A percentile compares a stretch with the other conserved stretches of the same genome.
These are phyloP conservation scores for Acanthamoeba rhysodes DNA, from an alignment of 208 protist species.

Conservation along the genomic window DNA sequence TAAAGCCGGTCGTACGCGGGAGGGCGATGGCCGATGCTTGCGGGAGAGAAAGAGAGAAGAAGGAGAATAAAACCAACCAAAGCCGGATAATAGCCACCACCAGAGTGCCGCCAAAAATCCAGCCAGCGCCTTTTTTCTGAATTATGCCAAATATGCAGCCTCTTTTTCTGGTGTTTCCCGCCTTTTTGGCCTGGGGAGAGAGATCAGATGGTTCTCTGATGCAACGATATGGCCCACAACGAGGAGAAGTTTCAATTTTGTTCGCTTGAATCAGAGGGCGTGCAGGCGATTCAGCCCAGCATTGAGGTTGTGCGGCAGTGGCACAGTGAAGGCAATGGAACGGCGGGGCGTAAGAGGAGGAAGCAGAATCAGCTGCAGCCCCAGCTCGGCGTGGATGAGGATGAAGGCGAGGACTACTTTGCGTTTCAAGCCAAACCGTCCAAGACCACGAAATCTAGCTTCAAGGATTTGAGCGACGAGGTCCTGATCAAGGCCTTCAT, in stretches of 20 bases:
- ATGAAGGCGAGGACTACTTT: conserved; percentile 64
- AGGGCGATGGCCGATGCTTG: conserved; percentile 58
- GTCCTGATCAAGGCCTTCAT: conserved; percentile 43
- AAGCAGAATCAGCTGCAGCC: neutral
- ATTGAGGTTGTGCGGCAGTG: neutral
- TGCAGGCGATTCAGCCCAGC: neutral
- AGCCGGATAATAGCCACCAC: neutral
- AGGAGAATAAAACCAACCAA: conserved; percentile 3
- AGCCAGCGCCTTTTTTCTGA: neutral
- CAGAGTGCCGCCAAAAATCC: neutral
- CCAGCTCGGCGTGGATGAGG: neutral
- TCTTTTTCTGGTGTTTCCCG: neutral
- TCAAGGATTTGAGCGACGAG: neutral
- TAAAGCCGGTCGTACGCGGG: conserved; percentile 16
- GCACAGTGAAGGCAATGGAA: neutral
- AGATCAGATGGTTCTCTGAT: no score
- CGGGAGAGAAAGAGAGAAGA: conserved; percentile 59
- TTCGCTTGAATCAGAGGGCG: neutral
- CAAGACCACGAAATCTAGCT: conserved; percentile 12
- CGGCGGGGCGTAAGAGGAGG: neutral
- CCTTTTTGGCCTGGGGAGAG: no score
- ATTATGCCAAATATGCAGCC: neutral
- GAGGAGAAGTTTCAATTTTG: neutral
- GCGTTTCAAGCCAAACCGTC: conserved; percentile 7
- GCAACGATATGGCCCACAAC: neutral